phyloP scores from a whole-genome alignment of 345 rosid genomes.

The Corchorus olitorius region DNA sequence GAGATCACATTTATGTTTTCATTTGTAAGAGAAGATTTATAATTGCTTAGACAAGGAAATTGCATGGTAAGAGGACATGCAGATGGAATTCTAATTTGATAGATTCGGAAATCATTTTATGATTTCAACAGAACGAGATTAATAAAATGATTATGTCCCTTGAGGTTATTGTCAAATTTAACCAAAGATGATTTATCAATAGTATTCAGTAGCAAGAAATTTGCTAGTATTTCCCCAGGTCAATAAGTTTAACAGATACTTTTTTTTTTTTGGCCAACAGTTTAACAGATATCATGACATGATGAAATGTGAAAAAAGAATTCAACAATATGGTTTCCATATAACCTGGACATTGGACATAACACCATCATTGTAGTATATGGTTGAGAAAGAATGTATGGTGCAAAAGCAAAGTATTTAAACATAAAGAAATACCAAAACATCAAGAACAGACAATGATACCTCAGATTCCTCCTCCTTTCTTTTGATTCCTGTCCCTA shows the following conservation, averaged over 20 bases:
- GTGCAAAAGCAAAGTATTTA: conserved; percentile 8
- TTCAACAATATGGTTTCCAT: not conserved
- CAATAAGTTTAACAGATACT: not conserved
- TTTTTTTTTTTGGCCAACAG: not conserved
- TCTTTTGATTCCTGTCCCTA: conserved; percentile 33
- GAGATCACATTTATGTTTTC: conserved; percentile 8
- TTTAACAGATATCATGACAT: not conserved
- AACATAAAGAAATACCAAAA: conserved; percentile 8
- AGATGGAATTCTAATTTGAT: not conserved
- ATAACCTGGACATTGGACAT: not conserved
- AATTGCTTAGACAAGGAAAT: not conserved
- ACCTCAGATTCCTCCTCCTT: conserved; percentile 45
- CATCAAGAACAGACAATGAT: conserved; percentile 14
- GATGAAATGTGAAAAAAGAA: conserved; percentile 4
- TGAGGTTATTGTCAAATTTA: not conserved
- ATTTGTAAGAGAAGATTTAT: conserved; percentile 1
- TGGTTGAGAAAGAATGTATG: not conserved
- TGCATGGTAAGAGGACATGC: not conserved
- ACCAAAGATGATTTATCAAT: not conserved
- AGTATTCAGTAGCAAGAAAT: not conserved
- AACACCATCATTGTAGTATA: not conserved
- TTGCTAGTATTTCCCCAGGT: not conserved
- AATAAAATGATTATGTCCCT: not conserved
- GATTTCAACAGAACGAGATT: not conserved
- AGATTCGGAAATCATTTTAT: not conserved